phyloP scores from a whole-genome alignment of 2,329 filamentous ascomycete genomes.

The Phyllosticta citribraziliensis region DNA sequence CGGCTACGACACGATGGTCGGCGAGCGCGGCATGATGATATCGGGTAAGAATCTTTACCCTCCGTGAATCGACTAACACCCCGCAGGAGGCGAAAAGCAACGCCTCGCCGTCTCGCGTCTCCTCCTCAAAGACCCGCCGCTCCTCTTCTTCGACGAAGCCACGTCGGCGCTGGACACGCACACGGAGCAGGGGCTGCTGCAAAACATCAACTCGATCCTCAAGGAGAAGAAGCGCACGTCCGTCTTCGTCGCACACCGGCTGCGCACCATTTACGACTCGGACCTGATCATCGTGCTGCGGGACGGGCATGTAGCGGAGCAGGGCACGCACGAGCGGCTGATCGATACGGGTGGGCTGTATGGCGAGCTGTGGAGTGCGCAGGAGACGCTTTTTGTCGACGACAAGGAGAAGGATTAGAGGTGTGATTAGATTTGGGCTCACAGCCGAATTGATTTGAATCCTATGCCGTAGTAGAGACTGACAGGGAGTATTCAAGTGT shows the following conservation, averaged over 20 bases:
- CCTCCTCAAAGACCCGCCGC: constrained; percentile 77
- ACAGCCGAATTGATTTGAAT: background rate
- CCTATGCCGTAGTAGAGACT: too few species aligned
- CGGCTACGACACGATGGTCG: constrained; percentile 85
- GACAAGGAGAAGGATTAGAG: background rate
- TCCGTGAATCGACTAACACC: background rate
- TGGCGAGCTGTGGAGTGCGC: constrained; percentile 71
- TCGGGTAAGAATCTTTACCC: constrained; percentile 42
- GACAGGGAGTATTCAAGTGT: too few species aligned
- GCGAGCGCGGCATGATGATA: constrained; percentile 93
- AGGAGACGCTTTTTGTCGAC: constrained; percentile 25
- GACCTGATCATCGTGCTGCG: constrained; percentile 85
- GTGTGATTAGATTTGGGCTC: background rate
- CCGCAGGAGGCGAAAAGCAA: constrained; percentile 71
- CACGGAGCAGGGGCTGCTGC: constrained; percentile 81
- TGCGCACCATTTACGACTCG: constrained; percentile 88
- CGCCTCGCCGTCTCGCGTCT: constrained; percentile 74
- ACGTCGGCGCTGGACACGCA: constrained; percentile 88
- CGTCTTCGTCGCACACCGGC: constrained; percentile 85
- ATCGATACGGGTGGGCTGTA: constrained; percentile 74
- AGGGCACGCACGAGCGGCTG: constrained; percentile 76
- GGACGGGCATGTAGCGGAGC: constrained; percentile 76
- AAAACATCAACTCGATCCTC: constrained; percentile 87
- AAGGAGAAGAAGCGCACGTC: constrained; percentile 83
- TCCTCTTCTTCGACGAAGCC: constrained; percentile 92